phyloP scores from a whole-genome alignment of 228 moss, liverwort and hornwort genomes.

The Sphagnum fallax region DNA sequence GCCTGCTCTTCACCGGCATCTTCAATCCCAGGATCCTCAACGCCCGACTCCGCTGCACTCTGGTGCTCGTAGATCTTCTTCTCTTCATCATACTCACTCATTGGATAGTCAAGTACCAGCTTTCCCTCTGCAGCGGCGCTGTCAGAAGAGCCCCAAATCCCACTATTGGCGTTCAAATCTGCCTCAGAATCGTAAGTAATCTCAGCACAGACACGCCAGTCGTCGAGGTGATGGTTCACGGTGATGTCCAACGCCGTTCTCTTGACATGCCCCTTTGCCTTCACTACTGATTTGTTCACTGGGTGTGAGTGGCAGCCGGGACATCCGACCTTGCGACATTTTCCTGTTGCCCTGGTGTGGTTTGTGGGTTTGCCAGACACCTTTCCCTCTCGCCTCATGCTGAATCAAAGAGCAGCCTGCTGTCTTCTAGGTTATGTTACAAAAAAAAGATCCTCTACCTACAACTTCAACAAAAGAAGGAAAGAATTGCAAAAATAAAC shows the following conservation, averaged over 20 bases:
- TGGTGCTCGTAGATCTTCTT: no score
- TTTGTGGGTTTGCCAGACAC: constrained; percentile 24
- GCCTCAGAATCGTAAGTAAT: no score
- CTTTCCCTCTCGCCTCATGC: constrained; percentile 56
- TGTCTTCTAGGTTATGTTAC: no score
- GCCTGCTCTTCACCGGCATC: neutral
- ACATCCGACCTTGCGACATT: constrained; percentile 31
- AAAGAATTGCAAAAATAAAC: no score
- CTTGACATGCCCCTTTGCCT: constrained; percentile 38
- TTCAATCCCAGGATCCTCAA: neutral
- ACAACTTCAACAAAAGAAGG: no score
- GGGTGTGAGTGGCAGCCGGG: constrained; percentile 33
- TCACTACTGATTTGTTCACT: constrained; percentile 34
- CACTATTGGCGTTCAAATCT: no score
- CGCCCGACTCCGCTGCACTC: no score
- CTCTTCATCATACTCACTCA: no score
- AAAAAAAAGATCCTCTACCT: no score
- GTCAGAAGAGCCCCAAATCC: no score
- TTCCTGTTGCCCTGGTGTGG: constrained; percentile 22
- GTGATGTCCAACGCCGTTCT: constrained; percentile 41
- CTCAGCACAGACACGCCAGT: constrained; percentile 24
- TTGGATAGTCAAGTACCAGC: no score
- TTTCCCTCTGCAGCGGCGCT: no score
- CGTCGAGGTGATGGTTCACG: constrained; percentile 30
- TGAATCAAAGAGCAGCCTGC: neutral